phyloP scores from a whole-genome alignment of 2,329 filamentous ascomycete species.

The Fusarium pseudoanthophilum region DNA sequence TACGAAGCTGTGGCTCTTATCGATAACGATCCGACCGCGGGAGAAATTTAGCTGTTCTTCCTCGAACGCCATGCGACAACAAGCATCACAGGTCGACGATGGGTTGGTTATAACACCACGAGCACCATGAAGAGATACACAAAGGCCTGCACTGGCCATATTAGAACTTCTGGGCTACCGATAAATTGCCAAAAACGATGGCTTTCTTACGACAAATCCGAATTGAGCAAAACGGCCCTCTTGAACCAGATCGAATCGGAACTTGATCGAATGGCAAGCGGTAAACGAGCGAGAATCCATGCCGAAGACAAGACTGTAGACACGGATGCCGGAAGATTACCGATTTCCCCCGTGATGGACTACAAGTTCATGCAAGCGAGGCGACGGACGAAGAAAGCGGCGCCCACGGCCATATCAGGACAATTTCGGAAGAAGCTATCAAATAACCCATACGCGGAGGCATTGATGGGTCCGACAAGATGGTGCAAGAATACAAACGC shows the following conservation, averaged over 20 bases:
- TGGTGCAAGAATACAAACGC: conserved; percentile 61
- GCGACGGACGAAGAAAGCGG: conserved; percentile 54
- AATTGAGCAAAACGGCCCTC: conserved; percentile 47
- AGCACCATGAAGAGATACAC: conserved; percentile 46
- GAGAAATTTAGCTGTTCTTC: conserved; percentile 8
- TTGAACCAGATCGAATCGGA: conserved; percentile 47
- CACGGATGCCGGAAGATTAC: conserved; percentile 59
- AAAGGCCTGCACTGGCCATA: conserved; percentile 26
- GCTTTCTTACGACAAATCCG: conserved; percentile 47
- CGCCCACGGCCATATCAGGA: conserved; percentile 46
- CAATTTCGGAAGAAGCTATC: conserved; percentile 68
- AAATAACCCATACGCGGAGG: conserved; percentile 72
- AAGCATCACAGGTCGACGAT: conserved; percentile 17
- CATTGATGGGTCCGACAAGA: conserved; percentile 70
- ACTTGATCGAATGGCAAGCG: conserved; percentile 47
- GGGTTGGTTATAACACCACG: conserved; percentile 17
- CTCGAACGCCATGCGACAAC: neutral
- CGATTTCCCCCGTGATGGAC: conserved; percentile 66
- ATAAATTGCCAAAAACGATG: conserved; percentile 44
- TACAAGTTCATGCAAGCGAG: conserved; percentile 58
- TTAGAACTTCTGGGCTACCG: conserved; percentile 2
- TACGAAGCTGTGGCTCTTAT: conserved; percentile 29
- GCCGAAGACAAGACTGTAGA: conserved; percentile 54
- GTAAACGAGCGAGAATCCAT: conserved; percentile 51
- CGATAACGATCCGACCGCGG: conserved; percentile 28